phyloP scores from a whole-genome alignment of 257 asterid species.

The Solanum corneliomulleri region DNA sequence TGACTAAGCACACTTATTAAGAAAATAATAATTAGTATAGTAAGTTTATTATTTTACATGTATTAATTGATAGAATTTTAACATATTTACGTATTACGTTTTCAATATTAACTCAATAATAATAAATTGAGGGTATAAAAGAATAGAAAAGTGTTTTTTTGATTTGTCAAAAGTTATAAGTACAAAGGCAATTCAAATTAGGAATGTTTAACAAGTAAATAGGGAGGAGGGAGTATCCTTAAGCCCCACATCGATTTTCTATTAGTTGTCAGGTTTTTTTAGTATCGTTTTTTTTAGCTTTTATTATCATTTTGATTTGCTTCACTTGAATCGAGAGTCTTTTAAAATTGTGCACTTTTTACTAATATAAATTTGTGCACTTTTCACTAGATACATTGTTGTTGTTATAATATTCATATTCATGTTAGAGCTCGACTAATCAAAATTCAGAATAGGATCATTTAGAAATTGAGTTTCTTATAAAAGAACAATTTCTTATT shows the following conservation, averaged over 20 bases:
- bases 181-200: not conserved
- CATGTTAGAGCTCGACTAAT: accelerated
- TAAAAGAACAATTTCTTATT: not conserved
- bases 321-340: not conserved
- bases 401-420: not conserved
- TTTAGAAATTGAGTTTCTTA: not conserved
- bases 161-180: too few species aligned
- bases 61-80: too few species aligned
- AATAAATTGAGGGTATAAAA: too few species aligned
- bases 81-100: too few species aligned
- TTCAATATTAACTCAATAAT: not conserved
- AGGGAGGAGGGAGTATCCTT: not conserved
- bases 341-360: not conserved
- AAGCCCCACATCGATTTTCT: not conserved
- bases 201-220: not conserved
- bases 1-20: accelerated
- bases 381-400: not conserved
- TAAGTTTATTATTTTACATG: accelerated
- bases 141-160: too few species aligned
- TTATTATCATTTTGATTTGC: not conserved
- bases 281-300: not conserved
- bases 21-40: accelerated
- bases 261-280: not conserved
- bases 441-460: not conserved
- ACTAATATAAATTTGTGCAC: too few species aligned